Base-by-base conservation (phyloP, 495 filamentous ascomycete species). In the Letharia columbiana region DNA sequence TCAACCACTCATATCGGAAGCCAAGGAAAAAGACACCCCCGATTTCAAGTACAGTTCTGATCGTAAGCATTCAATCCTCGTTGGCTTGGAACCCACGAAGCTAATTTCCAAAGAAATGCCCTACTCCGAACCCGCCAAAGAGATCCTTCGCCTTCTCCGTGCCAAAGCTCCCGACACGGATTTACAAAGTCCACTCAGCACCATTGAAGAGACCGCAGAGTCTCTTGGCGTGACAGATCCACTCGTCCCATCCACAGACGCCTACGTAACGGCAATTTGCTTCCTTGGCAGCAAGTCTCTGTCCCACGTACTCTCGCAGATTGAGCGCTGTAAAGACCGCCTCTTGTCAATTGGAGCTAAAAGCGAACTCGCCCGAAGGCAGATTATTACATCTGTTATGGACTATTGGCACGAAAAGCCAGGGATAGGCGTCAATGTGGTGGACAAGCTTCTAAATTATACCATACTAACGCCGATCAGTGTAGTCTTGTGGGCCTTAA, bases 361-460 rank as follows among this genome's bases (percentile, higher is more conserved):
- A 60, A 93, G 90, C 0, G 82, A 88, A 50, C 78, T 78, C 31
- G 91, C 91, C 3, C 85, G 91, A 28, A 82, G 84, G 63, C 95
- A 99, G 74, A 96, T 99, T 68, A 89, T 98, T 67, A 83, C 85
- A 15, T 89, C 89, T 12, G 93, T 97, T 40, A 88, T 97, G 80
- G 84, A 87, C 18, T 98, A 96, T 78, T 99, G 94, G 94, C 82
- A 82, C 49, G 87, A 92, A 63, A 94, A 98, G 69, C 91, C 94
- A 0, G 94, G 94, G 42, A 87, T 96, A 52, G 95, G 92, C 41
- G 88, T 97, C 71, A 89, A 89, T 71, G 92, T 99, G 70, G 83
- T 98, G 64, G 94, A 99, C 80, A 98, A 96, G 77, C 82, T 99
- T 6, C 87, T 99, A 39, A 99, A 99, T 74, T 99, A 98, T 79